phyloP scores from a whole-genome alignment of 495 filamentous ascomycete species.

The Gamarada debralockiae region DNA sequence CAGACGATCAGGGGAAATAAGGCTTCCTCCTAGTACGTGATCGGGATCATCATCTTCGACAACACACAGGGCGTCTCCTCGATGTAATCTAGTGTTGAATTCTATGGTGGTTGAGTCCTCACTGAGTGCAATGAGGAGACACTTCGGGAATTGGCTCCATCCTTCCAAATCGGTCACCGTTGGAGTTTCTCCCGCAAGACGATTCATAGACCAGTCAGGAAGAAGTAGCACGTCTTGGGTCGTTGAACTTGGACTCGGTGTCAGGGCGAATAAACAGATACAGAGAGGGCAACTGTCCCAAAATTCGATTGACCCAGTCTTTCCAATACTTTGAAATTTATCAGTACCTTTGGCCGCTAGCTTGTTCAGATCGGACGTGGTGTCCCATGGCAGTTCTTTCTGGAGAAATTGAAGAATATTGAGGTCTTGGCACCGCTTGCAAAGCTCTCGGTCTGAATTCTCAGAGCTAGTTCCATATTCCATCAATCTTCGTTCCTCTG shows the following conservation, averaged over 20 bases:
- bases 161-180: background rate
- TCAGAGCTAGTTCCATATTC: background rate
- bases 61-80: slow-evolving; percentile 6
- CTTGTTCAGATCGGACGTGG: background rate
- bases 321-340: slow-evolving; percentile 2
- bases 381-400: slow-evolving; percentile 2
- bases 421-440: slow-evolving; percentile 4
- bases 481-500: background rate
- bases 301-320: slow-evolving; percentile 8
- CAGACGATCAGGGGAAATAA: background rate
- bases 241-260: slow-evolving; percentile 5
- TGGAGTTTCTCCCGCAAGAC: slow-evolving; percentile 3
- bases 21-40: background rate
- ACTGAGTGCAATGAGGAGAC: background rate
- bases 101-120: background rate
- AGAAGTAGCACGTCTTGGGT: slow-evolving; percentile 2
- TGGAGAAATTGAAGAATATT: slow-evolving; percentile 6
- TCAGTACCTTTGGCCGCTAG: background rate
- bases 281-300: slow-evolving; percentile 7
- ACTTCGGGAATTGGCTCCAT: background rate
- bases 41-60: slow-evolving; percentile 1
- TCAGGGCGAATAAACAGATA: slow-evolving; percentile 10
- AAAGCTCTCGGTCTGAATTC: slow-evolving; percentile 1
- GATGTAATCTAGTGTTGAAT: background rate
- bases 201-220: slow-evolving; percentile 5